These are phyloP conservation scores for Botrytis fabae DNA, from an alignment of 2,329 filamentous ascomycete species.

Conservation along the genomic window DNA sequence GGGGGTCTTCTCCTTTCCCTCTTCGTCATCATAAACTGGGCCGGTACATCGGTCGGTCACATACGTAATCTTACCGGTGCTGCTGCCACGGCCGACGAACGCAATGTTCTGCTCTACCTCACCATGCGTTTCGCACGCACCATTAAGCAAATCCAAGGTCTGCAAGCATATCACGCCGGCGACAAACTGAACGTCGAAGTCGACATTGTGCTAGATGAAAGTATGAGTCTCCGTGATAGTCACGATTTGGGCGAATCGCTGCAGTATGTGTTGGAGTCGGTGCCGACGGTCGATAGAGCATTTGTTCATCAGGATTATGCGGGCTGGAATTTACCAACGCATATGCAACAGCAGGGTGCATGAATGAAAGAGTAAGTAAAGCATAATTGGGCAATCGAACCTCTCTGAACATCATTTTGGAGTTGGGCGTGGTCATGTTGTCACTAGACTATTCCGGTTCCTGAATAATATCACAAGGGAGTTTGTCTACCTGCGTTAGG, in stretches of 20 bases:
- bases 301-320: slow-evolving; percentile 46
- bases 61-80: slow-evolving; percentile 60
- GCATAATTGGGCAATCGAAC: not conserved
- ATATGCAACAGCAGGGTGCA: slow-evolving; percentile 41
- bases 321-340: slow-evolving; percentile 41
- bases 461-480: not conserved
- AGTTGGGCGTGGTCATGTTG: not conserved
- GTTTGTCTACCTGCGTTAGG: not conserved
- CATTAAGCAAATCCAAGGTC: slow-evolving; percentile 54
- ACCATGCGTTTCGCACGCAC: slow-evolving; percentile 57
- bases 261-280: slow-evolving; percentile 60
- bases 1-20: slow-evolving; percentile 63
- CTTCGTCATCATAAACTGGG: slow-evolving; percentile 71
- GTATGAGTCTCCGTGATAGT: slow-evolving; percentile 51
- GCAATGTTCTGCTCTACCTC: slow-evolving; percentile 59
- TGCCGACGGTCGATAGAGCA: slow-evolving; percentile 44
- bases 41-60: slow-evolving; percentile 59
- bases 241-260: slow-evolving; percentile 64
- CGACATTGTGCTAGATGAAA: slow-evolving; percentile 57
- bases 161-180: slow-evolving; percentile 61
- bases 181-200: slow-evolving; percentile 65
- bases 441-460: not conserved
- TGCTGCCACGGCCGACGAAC: slow-evolving; percentile 52
- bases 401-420: no score
- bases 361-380: not conserved